Conservation (phyloP, 108 stramenopile genomes). For the Aurantiochytrium sp. region DNA sequence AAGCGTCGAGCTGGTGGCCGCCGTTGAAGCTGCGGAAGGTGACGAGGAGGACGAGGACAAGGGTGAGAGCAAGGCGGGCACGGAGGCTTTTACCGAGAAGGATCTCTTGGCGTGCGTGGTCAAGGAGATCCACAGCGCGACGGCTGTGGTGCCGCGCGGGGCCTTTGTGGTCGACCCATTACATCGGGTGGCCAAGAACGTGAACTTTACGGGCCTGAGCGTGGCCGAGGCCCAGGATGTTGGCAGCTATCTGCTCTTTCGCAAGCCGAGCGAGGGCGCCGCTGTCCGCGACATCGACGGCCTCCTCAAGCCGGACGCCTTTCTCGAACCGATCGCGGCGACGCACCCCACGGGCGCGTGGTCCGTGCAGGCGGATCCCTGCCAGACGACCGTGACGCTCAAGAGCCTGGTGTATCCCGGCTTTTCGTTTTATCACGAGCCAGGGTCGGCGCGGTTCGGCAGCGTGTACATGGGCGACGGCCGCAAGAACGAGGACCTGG, state of each 20-base stretch:
- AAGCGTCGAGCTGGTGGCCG: background rate
- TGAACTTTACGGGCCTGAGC: slow-evolving; percentile 40
- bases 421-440: slow-evolving; percentile 50
- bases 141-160: slow-evolving; percentile 37
- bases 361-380: slow-evolving; percentile 40
- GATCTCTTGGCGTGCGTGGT: background rate
- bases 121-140: background rate
- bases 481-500: slow-evolving; percentile 51
- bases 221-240: slow-evolving; percentile 42
- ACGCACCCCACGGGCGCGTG: slow-evolving; percentile 50
- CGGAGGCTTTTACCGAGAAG: background rate
- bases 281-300: slow-evolving; percentile 48
- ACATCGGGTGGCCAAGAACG: slow-evolving; percentile 38
- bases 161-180: slow-evolving; percentile 41
- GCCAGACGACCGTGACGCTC: slow-evolving; percentile 34
- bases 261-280: slow-evolving; percentile 43
- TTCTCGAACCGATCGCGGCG: slow-evolving; percentile 52
- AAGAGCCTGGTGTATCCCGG: slow-evolving; percentile 56
- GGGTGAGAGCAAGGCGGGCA: background rate
- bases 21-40: background rate
- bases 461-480: slow-evolving; percentile 56
- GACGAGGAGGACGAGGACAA: background rate
- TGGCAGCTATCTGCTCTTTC: slow-evolving; percentile 52
- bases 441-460: slow-evolving; percentile 48
- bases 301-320: slow-evolving; percentile 45